These are phyloP conservation scores for Myriosclerotinia duriaeana DNA, from an alignment of 2,329 filamentous ascomycete genomes.

Conservation along the genomic window DNA sequence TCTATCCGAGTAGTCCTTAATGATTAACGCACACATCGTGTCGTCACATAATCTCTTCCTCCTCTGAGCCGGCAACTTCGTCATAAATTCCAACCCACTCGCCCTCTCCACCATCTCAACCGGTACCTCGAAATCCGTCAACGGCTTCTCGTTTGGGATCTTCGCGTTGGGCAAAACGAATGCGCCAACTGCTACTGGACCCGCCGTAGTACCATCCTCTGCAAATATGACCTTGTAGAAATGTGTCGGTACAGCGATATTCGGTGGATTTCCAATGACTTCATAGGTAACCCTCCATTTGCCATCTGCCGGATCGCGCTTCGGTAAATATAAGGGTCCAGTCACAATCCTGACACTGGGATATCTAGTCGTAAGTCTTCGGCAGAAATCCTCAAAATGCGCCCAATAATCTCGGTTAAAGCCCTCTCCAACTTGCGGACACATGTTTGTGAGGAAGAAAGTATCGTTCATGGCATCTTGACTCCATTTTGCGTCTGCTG, in stretches of 20 bases:
- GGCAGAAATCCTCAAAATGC: constrained; percentile 96
- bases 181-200: constrained; percentile 83
- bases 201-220: constrained; percentile 70
- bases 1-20: constrained; percentile 71
- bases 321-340: constrained; percentile 88
- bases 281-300: constrained; percentile 97
- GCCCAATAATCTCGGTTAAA: constrained; percentile 99
- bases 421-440: constrained; percentile 94
- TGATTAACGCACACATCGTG: constrained; percentile 76
- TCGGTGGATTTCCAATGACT: constrained; percentile 89
- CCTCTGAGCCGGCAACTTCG: constrained; percentile 70
- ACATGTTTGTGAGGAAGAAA: constrained; percentile 94
- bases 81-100: constrained; percentile 86
- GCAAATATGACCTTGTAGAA: constrained; percentile 99
- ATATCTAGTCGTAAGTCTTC: constrained; percentile 75
- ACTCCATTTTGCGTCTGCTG: constrained; percentile 93
- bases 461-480: constrained; percentile 94
- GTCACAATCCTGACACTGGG: constrained; percentile 89
- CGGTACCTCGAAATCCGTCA: constrained; percentile 92
- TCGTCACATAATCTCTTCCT: constrained; percentile 82
- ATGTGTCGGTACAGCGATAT: constrained; percentile 93
- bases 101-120: constrained; percentile 90
- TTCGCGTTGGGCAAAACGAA: constrained; percentile 92
- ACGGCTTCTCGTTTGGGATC: constrained; percentile 83
- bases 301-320: constrained; percentile 74